Evolutionary conservation across 1,284 basidiomycete genomes (phyloP), one percentile per base, ranked within the genome.

Genomic region (Boletus sp.): DNA sequence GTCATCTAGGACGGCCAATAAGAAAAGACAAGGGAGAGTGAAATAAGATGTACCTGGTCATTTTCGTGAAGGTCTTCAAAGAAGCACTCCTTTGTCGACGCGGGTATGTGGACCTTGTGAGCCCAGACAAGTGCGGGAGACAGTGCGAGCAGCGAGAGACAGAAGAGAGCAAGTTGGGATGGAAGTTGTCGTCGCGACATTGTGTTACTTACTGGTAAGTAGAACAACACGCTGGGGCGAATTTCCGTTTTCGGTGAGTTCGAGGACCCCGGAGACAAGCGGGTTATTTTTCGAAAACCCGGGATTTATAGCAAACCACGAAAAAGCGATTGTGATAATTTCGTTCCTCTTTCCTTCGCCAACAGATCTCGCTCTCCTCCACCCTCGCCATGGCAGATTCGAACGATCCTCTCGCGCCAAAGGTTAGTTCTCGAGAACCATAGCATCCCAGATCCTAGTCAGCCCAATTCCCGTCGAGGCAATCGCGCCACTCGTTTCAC

Each of bases 61-160:
- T 94, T 88, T 51, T 83, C 76, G 64, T 97, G 93, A 26, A 99
- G 78, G 68, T 95, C 92, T 72, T 99, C 96, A 66, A 96, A 98
- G 78, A 95, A 99, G 72, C 95, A 99, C 62, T 97, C 93, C 67
- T 92, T 94, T 62, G 81, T 81, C 30, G 85, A 84, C 19, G 94
- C 87, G 16, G 77, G 69, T 13, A 90, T 73, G 59, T 83, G 81
- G 57, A 89, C 81, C 66, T 86, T 76, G 67, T 90, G 84, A 1
- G 81, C 77, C 36, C 70, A 73, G 13, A 73, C 71, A 26, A 81
- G 55, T 34, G 65, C 53, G 5, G 77, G 72, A 41, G 76, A 53
- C 17, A 78, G 45, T 38, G 69, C 55, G 40, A 82, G 58, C 8
- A 80, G 47, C 13, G 71, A 62, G 44, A 79, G 56, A 49, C 48